Evolutionary conservation across 1,139 yeast species (phyloP).

Genomic region (Candida anutae): DNA sequence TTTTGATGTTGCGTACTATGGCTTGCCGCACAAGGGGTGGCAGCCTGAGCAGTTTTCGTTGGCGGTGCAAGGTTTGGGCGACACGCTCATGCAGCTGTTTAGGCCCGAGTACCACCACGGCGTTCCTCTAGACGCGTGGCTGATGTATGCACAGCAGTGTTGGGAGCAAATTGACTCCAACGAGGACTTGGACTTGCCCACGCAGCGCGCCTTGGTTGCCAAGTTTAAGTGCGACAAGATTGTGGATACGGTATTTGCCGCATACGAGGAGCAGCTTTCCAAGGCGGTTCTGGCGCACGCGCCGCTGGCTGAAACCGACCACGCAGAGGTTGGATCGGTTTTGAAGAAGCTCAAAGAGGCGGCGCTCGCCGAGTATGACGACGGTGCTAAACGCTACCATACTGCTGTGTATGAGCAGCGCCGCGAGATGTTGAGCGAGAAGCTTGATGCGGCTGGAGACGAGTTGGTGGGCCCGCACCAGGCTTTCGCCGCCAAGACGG

Average conservation of each 20-base stretch:
- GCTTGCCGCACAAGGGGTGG: conserved; percentile 78
- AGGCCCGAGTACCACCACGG: conserved; percentile 70
- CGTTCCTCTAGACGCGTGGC: conserved; percentile 95
- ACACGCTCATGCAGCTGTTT: conserved; percentile 48
- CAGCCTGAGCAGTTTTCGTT: conserved; percentile 66
- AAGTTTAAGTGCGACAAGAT: conserved; percentile 93
- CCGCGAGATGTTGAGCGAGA: conserved; percentile 37
- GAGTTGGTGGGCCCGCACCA: conserved; percentile 33
- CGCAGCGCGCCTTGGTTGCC: conserved; percentile 92
- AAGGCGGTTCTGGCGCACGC: conserved; percentile 10
- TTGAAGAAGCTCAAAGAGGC: conserved; percentile 20
- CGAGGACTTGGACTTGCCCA: conserved; percentile 91
- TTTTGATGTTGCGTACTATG: conserved; percentile 76
- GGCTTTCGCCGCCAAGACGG: conserved; percentile 4
- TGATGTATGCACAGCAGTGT: conserved; percentile 79
- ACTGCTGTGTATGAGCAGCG: conserved; percentile 58
- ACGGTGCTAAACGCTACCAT: conserved; percentile 67
- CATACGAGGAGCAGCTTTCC: conserved; percentile 32
- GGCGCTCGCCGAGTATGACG: conserved; percentile 35
- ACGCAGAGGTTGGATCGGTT: conserved; percentile 38
- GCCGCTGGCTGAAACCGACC: conserved; percentile 17
- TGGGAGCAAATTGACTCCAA: conserved; percentile 93
- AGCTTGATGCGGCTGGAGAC: conserved; percentile 37
- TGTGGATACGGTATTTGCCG: conserved; percentile 40
- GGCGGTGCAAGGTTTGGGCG: conserved; percentile 61